A percentile compares a stretch with the other conserved stretches of the same genome.
Conservation (phyloP, 129 eudicot genomes). For the Smallanthus sonchifolius region DNA sequence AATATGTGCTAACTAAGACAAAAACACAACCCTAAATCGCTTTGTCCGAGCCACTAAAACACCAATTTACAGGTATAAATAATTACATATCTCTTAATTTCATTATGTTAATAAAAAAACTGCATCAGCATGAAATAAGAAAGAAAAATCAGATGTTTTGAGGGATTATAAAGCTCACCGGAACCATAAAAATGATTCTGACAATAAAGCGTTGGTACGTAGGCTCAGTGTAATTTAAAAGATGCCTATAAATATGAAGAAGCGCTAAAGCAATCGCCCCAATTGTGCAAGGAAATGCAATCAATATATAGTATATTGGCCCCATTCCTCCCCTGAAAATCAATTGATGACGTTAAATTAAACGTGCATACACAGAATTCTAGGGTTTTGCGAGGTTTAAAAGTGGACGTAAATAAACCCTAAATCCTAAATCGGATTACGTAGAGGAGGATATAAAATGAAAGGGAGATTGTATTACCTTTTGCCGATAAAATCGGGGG, state of each 20-base stretch:
- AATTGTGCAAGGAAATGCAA: conserved; percentile 85
- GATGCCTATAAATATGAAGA: conserved; percentile 74
- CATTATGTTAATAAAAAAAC: too few species aligned
- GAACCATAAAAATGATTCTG: conserved; percentile 95
- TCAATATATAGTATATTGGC: conserved; percentile 50
- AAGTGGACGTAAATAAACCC: conserved; percentile 15
- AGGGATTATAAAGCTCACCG: conserved; percentile 47
- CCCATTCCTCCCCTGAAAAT: conserved; percentile 45
- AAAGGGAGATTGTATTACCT: conserved; percentile 6
- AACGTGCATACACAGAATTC: conserved; percentile 4
- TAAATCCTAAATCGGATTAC: conserved; percentile 2
- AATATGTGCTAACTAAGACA: neutral
- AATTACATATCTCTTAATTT: too few species aligned
- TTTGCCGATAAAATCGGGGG: conserved; percentile 21
- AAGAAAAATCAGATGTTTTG: neutral
- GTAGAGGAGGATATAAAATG: neutral
- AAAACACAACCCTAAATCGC: too few species aligned
- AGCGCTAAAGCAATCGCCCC: conserved; percentile 80
- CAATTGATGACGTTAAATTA: neutral
- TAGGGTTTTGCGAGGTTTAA: conserved; percentile 10
- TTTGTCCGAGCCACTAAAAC: too few species aligned
- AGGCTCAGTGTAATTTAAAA: conserved; percentile 93
- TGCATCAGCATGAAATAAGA: too few species aligned
- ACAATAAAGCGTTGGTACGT: conserved; percentile 89
- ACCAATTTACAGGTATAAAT: too few species aligned